These are phyloP conservation scores for Melocanna baccifera DNA, from an alignment of 176 grass and related monocot genomes.

Conservation along the genomic window DNA sequence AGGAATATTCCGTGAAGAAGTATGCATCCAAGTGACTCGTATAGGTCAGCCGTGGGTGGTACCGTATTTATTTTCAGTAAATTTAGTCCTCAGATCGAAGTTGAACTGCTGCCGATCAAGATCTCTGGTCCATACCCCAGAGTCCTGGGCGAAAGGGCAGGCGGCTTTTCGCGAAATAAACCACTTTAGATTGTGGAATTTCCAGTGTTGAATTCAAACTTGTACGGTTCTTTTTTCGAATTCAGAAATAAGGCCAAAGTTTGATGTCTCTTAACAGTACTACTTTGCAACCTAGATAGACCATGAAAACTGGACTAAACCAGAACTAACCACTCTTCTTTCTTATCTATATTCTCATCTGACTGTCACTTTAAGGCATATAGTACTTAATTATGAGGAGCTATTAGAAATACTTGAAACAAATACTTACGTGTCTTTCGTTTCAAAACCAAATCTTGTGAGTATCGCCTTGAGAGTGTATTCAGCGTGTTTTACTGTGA, in stretches of 20 bases:
- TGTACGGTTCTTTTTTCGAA: background rate
- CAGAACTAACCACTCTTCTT: background rate
- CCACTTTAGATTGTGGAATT: background rate
- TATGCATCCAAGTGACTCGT: background rate
- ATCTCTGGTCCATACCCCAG: slow-evolving; percentile 12
- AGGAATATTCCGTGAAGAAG: slow-evolving; percentile 7
- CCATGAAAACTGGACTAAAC: background rate
- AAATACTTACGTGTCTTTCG: background rate
- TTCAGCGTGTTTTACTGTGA: background rate
- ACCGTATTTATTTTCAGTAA: background rate
- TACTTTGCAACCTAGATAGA: background rate
- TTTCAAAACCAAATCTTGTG: background rate
- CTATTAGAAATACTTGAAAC: background rate
- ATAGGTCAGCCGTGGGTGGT: background rate
- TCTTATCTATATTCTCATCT: background rate
- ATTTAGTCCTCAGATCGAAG: slow-evolving; percentile 14
- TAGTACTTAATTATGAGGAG: background rate
- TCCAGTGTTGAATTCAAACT: background rate
- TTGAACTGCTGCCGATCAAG: background rate
- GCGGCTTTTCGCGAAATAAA: background rate
- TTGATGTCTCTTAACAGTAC: background rate
- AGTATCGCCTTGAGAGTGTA: background rate
- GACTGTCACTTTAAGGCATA: background rate
- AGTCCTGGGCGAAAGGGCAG: background rate
- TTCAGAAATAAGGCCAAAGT: background rate